Base-by-base conservation (phyloP, 805 yeast genomes). In the Saccharomycopsis sp. region DNA sequence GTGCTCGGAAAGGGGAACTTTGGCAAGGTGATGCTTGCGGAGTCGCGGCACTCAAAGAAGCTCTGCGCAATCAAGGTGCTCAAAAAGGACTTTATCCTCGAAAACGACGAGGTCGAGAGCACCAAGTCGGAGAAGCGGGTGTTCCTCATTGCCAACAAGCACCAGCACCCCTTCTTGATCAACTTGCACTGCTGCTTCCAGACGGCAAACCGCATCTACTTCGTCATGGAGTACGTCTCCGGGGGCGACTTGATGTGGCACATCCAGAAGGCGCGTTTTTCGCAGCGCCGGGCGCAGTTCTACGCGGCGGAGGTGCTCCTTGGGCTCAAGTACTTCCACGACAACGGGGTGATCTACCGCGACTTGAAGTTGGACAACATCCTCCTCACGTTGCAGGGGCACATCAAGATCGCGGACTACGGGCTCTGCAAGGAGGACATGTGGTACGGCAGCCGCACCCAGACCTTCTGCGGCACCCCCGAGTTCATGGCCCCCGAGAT, bases 221-320 rank as follows among this genome's bases (percentile, higher is more conserved):
- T 94, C 74, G 99, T 96, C 15, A 94, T 94, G 99, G 98, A 94
- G 71, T 94, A 91, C 68, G 86, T 94, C 54, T 85, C 95, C 20
- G 99, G 99, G 59, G 99, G 99, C 71, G 99, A 94, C 74, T 79
- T 94, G 67, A 94, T 94, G 99, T 91, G 97, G 96, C 99, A 94
- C 70, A 95, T 94, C 66, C 99, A 94, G 72, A 89, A 90, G 67
- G 87, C 88, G 60, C 80, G 92, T 66, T 87, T 94, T 67, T 84
- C 97, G 1, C 86, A 91, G 16, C 83, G 87, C 64, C 80, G 97
- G 64, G 99, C 99, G 8, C 95, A 94, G 72, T 94, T 91, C 69
- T 94, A 94, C 71, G 98, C 99, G 1, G 96, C 97, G 46, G 99
- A 94, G 71, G 97, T 94, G 1, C 76, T 92, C 62, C 74, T 94